These are phyloP conservation scores for Cylindrodendrum hubeiense DNA, from an alignment of 2,329 filamentous ascomycete species.

Conservation along the genomic window DNA sequence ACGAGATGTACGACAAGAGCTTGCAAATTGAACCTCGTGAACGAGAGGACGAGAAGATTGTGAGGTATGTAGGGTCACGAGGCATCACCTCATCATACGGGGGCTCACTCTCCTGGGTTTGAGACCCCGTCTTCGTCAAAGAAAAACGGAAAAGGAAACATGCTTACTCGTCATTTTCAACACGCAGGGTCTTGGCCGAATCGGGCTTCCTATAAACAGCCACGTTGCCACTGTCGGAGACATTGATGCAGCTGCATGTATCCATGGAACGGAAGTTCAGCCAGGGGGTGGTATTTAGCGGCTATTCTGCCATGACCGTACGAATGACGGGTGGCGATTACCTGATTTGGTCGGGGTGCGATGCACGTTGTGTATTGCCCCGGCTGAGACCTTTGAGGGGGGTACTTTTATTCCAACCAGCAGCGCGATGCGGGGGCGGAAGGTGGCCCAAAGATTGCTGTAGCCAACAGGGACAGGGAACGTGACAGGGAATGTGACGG, in stretches of 20 bases:
- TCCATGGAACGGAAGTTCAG: constrained; percentile 4
- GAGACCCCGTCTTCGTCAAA: constrained; percentile 16
- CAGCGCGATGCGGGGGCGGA: constrained; percentile 20
- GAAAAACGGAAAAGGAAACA: constrained; percentile 29
- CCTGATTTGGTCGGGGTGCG: background rate
- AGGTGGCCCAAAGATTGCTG: constrained; percentile 30
- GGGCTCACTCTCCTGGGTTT: constrained; percentile 36
- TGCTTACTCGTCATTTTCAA: constrained; percentile 38
- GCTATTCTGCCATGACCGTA: background rate
- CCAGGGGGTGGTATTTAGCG: background rate
- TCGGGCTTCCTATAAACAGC: constrained; percentile 68
- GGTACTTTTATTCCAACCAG: constrained; percentile 3
- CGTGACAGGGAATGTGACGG: constrained; percentile 11
- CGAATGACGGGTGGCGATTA: background rate
- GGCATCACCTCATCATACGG: constrained; percentile 41
- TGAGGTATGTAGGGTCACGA: constrained; percentile 76
- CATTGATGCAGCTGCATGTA: constrained; percentile 23
- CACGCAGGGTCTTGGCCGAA: constrained; percentile 68
- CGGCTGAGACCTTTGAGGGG: background rate
- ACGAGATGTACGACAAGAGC: constrained; percentile 99
- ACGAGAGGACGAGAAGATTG: constrained; percentile 99
- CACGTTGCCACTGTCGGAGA: constrained; percentile 25
- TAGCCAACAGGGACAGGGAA: constrained; percentile 23
- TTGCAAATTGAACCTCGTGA: constrained; percentile 93
- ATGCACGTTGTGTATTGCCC: background rate